Base-by-base conservation (phyloP, 352 stramenopile genomes). In the Discostella stelligera region DNA sequence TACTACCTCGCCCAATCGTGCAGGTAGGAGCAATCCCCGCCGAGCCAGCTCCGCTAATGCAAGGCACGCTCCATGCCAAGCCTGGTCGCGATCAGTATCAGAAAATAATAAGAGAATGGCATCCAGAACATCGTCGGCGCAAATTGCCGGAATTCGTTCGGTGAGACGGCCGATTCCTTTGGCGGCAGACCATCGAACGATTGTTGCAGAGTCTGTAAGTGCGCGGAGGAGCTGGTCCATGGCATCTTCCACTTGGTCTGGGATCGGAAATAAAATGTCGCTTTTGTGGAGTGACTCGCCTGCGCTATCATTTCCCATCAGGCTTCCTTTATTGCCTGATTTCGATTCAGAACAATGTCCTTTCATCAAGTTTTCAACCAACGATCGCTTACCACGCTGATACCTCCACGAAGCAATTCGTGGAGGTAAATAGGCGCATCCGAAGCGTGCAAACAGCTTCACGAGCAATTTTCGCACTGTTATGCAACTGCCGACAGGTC, bases 171-270 rank as follows among this genome's bases (percentile, higher is more conserved):
- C 97, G 54, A 99, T 95, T 13, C 97, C 97, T 78, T 99, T 99
- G n/a, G 97, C 97, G 21, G 96, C 95, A 1, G 95, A 98, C 97
- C 97, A 99, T n/a, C 97, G 91, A 52, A 99, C 97, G 13, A 98
- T 93, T 0, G 97, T 99, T 58, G 95, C 94, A 16, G 83, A 52
- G 83, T 99, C 95, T 37, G 91, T 89, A 3, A 98, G 79, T 0
- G 92, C 94, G 55, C 82, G 91, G 13, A 98, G 72, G 27, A 97
- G 75, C 70, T 89, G 84, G 61, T 98, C 96, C 39, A 99, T 95
- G 39, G 98, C 97, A 66, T 98, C 95, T 82, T 99, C 97, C 20
- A 99, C 88, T 79, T 98, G 90, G 72, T 98, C 95, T n/a, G 97
- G 94, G 11, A 98, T 92, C 25, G 90, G 63, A 50, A 91, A 89